Evolutionary conservation across 2,329 filamentous ascomycete genomes (phyloP).

Genomic region (Talaromyces sp.): DNA sequence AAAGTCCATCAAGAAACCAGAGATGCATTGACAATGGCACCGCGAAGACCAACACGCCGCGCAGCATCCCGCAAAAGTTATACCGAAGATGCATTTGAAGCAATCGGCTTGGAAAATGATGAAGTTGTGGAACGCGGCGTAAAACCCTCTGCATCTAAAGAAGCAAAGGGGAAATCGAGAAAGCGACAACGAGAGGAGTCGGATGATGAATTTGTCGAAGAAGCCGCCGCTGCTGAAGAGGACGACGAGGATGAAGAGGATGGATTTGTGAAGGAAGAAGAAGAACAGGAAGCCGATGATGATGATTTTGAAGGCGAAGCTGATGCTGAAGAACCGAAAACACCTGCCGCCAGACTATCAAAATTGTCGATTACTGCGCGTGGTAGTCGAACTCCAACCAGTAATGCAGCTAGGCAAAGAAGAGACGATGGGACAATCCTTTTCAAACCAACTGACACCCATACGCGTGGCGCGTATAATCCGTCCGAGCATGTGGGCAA

Average conservation of each 20-base stretch:
- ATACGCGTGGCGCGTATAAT: conserved; percentile 38
- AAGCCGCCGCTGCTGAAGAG: conserved; percentile 15
- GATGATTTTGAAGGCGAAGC: background rate
- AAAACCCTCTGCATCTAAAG: conserved; percentile 21
- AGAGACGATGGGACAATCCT: conserved; percentile 23
- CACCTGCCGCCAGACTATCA: background rate
- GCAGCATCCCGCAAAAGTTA: conserved; percentile 32
- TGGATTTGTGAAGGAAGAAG: conserved; percentile 19
- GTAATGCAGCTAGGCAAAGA: conserved; percentile 18
- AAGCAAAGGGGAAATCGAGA: conserved; percentile 15
- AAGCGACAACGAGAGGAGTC: conserved; percentile 20
- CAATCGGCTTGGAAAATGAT: conserved; percentile 27
- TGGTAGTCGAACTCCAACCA: background rate
- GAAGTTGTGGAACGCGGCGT: conserved; percentile 36
- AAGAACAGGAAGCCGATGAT: background rate
- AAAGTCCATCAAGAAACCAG: too few relatives aligned
- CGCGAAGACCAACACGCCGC: conserved; percentile 36
- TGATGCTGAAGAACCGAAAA: background rate
- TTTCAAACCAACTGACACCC: conserved; percentile 27
- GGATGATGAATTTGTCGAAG: conserved; percentile 23
- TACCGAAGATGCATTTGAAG: conserved; percentile 35
- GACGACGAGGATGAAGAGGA: conserved; percentile 11
- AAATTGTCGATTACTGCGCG: background rate
- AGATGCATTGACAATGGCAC: conserved; percentile 10
- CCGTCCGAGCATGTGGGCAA: conserved; percentile 40